Percentiles rank a stretch among this genome's conserved stretches.
phyloP scores from a whole-genome alignment of 371 early-diverging fungal species.

The Apophysomyces ossiformis region DNA sequence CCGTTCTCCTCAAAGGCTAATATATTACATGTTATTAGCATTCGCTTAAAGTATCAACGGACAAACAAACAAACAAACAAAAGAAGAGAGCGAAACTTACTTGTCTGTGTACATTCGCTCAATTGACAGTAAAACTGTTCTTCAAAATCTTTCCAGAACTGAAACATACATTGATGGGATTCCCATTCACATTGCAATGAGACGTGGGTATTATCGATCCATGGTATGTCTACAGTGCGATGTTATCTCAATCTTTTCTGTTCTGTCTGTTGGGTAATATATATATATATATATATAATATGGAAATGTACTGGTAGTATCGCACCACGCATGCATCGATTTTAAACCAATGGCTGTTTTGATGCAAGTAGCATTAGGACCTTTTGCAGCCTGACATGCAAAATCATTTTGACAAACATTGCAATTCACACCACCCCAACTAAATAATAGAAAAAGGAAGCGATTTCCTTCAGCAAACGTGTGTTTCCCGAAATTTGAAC shows the following conservation, averaged over 20 bases:
- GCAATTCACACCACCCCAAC: conserved; percentile 56
- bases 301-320: conserved; percentile 43
- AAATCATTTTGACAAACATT: conserved; percentile 50
- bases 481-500: background rate
- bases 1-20: conserved; percentile 35
- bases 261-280: background rate
- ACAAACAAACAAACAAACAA: no score
- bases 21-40: background rate
- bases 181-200: conserved; percentile 54
- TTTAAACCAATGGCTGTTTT: conserved; percentile 53
- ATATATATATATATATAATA: background rate
- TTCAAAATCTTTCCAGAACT: conserved; percentile 61
- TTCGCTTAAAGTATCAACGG: conserved; percentile 1
- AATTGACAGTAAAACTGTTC: conserved; percentile 65
- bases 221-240: conserved; percentile 47
- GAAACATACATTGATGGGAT: conserved; percentile 45
- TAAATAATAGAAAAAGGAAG: conserved; percentile 2
- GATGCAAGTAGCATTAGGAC: conserved; percentile 44
- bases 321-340: conserved; percentile 58
- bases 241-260: background rate
- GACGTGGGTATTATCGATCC: conserved; percentile 56
- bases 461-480: background rate
- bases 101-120: conserved; percentile 54
- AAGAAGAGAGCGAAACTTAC: conserved; percentile 25
- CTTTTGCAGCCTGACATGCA: conserved; percentile 40